Evolutionary conservation across 495 filamentous ascomycete genomes (phyloP).

Genomic region (Tuber calosporum): DNA sequence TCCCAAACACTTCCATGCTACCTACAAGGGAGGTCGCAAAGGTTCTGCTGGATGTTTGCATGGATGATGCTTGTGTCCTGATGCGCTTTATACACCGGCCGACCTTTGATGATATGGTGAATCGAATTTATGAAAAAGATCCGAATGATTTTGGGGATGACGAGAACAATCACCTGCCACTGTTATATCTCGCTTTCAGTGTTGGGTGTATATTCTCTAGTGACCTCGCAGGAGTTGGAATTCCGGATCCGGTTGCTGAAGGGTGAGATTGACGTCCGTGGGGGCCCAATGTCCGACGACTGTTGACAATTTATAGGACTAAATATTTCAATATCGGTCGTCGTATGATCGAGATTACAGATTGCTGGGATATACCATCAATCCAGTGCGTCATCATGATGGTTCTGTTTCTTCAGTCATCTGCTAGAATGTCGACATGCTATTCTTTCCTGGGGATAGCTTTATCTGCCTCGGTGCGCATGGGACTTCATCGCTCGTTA

Average conservation of each 20-base stretch:
- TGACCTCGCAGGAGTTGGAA: constrained; percentile 48
- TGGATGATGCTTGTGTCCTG: constrained; percentile 77
- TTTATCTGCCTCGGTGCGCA: constrained; percentile 70
- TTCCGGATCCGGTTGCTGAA: constrained; percentile 47
- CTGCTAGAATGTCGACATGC: constrained; percentile 83
- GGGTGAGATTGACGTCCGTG: constrained; percentile 42
- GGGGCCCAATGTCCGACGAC: neutral
- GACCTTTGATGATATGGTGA: constrained; percentile 67
- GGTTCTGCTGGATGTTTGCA: constrained; percentile 63
- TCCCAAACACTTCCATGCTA: constrained; percentile 58
- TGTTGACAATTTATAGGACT: constrained; percentile 49
- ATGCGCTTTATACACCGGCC: constrained; percentile 85
- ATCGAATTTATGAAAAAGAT: constrained; percentile 69
- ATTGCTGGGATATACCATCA: constrained; percentile 77
- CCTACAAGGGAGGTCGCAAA: constrained; percentile 62
- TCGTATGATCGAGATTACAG: constrained; percentile 78
- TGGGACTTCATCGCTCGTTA: constrained; percentile 80
- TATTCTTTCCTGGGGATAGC: constrained; percentile 91
- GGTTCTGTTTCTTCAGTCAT: constrained; percentile 86
- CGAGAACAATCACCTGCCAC: constrained; percentile 73
- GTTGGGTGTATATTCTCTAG: constrained; percentile 77
- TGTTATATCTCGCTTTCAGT: constrained; percentile 75
- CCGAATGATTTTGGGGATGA: constrained; percentile 61
- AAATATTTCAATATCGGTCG: constrained; percentile 79
- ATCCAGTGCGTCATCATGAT: constrained; percentile 85